Conservation (phyloP, 768 basidiomycete genomes). For the Lenzites betulinus region DNA sequence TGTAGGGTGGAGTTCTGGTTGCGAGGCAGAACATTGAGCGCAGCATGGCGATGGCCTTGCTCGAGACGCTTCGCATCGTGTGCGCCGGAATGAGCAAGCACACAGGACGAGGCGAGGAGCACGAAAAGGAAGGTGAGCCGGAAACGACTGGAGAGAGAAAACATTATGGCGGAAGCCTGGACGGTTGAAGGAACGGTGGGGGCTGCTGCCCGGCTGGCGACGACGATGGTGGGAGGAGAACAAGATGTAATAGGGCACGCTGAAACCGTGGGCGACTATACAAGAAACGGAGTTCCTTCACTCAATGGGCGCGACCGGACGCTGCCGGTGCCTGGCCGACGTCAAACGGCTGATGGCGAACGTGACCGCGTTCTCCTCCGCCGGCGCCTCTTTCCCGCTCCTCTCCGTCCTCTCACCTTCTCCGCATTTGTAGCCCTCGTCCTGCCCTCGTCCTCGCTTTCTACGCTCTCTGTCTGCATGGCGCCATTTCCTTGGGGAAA, state of each 20-base stretch:
- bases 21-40: conserved; percentile 1
- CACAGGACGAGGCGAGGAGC: conserved; percentile 13
- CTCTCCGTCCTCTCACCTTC: neutral
- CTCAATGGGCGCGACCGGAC: neutral
- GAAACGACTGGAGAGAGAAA: conserved; percentile 16
- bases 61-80: conserved; percentile 4
- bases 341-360: neutral
- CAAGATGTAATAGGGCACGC: neutral
- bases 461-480: conserved; percentile 12
- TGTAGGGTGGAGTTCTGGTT: neutral
- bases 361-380: neutral
- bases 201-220: conserved; percentile 1
- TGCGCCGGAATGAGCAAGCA: conserved; percentile 4
- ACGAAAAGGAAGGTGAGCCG: conserved; percentile 10
- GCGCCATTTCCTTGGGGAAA: conserved; percentile 36
- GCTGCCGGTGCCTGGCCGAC: too few species aligned
- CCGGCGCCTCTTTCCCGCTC: neutral
- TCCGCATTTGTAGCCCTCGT: neutral
- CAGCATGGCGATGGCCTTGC: conserved; percentile 11
- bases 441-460: neutral
- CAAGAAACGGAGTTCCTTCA: neutral
- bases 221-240: neutral
- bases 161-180: conserved; percentile 7
- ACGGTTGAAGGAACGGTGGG: conserved; percentile 1
- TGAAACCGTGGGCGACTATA: neutral